Base-by-base conservation (phyloP, 345 rosid genomes). In the Cardamine resedifolia region DNA sequence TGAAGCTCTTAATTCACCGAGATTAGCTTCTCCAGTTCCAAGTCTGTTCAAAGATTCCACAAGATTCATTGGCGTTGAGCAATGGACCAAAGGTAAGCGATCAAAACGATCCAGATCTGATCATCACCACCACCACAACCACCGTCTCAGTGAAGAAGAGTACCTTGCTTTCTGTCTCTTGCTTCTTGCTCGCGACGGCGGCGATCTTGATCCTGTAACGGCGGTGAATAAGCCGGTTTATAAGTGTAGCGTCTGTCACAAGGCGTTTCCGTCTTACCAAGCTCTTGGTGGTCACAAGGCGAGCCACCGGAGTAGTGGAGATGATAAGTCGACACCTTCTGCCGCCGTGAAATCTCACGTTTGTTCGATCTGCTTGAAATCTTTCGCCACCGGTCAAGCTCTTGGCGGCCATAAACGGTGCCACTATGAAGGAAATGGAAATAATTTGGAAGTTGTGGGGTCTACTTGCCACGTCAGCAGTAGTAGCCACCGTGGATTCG, bases 261-360 rank as follows among this genome's bases (percentile, higher is more conserved):
- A 85, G 81, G 87, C 78, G 30, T 88, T 93, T 69, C 24, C 82
- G 10, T 88, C 96, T 43, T 86, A 90, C 80, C 97, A 89, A 74
- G 97, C 97, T 73, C 77, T 90, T 2, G 97, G 98, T 0, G 98
- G 98, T 2, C 98, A 90, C 73, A 93, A 88, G 28, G 97, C 98
- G 33, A 90, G 98, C 58, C 98, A 93, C 79, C 83, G 76, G 60
- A 48, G 3, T 66, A 10, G 49, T 49, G 58, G 18, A 56, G 71
- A 10, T 8, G 76, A 34, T 16, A 74, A 60, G 16, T 27, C 31
- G 41, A 20, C 72, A 2, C 12, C 65, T n/a, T 5, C 66, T 6
- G 4, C 67, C 1, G 36, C 68, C 27, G 89, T 82, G 7, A 90
- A 77, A 80, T 47, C 77, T n/a, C 98, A 93, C 53, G 87, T 88